Evolutionary conservation across 352 stramenopile species (phyloP), one percentile per base, ranked within the genome.

Genomic region (Globisporangium iwayamae): DNA sequence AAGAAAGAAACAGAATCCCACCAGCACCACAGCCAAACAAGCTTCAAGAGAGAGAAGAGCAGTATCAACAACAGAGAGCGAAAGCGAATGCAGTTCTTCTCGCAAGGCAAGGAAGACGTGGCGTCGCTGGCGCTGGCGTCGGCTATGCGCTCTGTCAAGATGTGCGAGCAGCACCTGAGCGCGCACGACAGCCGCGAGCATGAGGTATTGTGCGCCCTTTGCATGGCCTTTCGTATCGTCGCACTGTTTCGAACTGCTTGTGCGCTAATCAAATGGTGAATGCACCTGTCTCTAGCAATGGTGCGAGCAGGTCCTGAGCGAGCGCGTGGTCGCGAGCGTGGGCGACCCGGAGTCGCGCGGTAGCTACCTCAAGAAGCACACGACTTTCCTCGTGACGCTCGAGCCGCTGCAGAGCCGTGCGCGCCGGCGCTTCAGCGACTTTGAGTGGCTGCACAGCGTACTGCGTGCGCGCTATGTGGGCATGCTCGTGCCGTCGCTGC

Each of bases 321-420:
- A 51, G 25, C 57, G 39, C 9, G 11, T 48, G 14, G 25, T 22
- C 11, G 45, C 56, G 20, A 56, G 76, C 38, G 81, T 92, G 18
- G 74, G 74, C 22, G 65, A 81, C 4, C 83, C 83, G 1, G 79
- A 92, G 69, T 71, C 77, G 18, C 67, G 79, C 4, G 83, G 83
- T 11, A 73, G 71, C 34, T 92, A 90, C 52, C 60, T 92, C 7
- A 84, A 88, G 61, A 89, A 88, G 61, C 78, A 90, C 76, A 90
- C 78, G 69, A 88, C 79, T 39, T 90, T 82, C 59, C 70, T 85
- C 13, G 72, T 91, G 36, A 78, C 62, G 34, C 72, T 71, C 50
- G 59, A 73, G 43, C 32, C 47, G 43, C 45, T 57, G 28, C 72
- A 83, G 32, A 58, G 68, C 9, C 47, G 69, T 20, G 73, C 86